These are phyloP conservation scores for Exophiala sp. DNA, from an alignment of 2,329 filamentous ascomycete species.

Conservation along the genomic window DNA sequence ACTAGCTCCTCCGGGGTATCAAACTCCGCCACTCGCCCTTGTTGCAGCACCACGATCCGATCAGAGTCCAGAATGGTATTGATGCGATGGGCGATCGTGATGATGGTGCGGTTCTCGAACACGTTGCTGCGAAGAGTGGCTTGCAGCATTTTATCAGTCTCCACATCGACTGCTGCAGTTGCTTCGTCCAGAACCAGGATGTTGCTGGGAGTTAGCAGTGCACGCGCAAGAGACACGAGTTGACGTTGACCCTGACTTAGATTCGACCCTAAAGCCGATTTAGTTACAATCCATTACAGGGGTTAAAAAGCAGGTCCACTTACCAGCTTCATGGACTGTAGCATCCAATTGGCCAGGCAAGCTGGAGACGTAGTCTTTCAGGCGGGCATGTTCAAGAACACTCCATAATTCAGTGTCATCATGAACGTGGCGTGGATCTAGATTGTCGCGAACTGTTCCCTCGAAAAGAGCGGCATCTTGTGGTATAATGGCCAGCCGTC, in stretches of 20 bases:
- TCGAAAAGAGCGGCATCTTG: slow-evolving; percentile 97
- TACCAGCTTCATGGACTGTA: slow-evolving; percentile 88
- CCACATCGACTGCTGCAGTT: slow-evolving; percentile 72
- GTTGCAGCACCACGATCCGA: slow-evolving; percentile 88
- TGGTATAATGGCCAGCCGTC: slow-evolving; percentile 91
- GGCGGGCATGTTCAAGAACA: slow-evolving; percentile 85
- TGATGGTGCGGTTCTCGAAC: slow-evolving; percentile 91
- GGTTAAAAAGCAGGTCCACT: slow-evolving; percentile 38
- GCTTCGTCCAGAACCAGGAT: slow-evolving; percentile 97
- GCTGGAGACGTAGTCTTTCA: slow-evolving; percentile 81
- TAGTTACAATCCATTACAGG: slow-evolving; percentile 8
- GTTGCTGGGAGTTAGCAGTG: slow-evolving; percentile 90
- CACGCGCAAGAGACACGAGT: slow-evolving; percentile 87
- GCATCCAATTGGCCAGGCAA: slow-evolving; percentile 92
- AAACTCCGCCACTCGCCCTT: slow-evolving; percentile 87
- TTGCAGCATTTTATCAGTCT: slow-evolving; percentile 64
- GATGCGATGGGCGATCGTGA: slow-evolving; percentile 96
- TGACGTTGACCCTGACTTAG: slow-evolving; percentile 93
- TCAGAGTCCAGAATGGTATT: slow-evolving; percentile 92
- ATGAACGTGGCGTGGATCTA: slow-evolving; percentile 90
- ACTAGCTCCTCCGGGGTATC: slow-evolving; percentile 79
- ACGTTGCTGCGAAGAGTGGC: slow-evolving; percentile 60
- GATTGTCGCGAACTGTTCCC: slow-evolving; percentile 87
- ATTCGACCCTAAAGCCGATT: slow-evolving; percentile 67
- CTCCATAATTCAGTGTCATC: slow-evolving; percentile 98